A percentile compares a stretch with the other conserved stretches of the same genome.
These are phyloP conservation scores for Diddensiella transvaalensis DNA, from an alignment of 805 yeast genomes.

Conservation along the genomic window DNA sequence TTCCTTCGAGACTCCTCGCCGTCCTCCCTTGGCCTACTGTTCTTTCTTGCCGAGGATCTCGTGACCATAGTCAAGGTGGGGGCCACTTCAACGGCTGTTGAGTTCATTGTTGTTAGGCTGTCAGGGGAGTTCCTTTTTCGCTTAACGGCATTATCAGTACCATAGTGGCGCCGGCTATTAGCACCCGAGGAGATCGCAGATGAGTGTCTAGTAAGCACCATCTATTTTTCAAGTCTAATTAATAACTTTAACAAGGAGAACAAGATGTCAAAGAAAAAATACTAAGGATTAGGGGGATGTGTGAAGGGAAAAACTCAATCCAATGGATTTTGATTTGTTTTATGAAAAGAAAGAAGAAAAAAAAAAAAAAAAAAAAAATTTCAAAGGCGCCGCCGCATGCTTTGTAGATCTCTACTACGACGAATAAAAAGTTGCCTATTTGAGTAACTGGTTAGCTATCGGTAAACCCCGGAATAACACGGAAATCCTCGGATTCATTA, in stretches of 20 bases:
- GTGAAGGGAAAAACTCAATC: not conserved
- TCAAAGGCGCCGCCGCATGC: too few species aligned
- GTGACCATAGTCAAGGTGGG: constrained; percentile 5
- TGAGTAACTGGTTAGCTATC: too few species aligned
- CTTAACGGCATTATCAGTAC: not conserved
- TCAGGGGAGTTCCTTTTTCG: not conserved
- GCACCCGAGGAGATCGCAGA: not conserved
- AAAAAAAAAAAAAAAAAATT: constrained; percentile 3
- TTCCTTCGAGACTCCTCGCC: not conserved
- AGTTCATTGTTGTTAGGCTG: not conserved
- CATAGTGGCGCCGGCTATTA: too few species aligned
- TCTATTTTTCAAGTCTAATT: too few species aligned
- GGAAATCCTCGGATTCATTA: constrained; percentile 34
- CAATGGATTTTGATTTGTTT: not conserved
- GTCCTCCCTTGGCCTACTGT: not conserved
- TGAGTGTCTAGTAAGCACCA: constrained; percentile 4
- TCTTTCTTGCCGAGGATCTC: not conserved
- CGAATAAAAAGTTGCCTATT: too few species aligned
- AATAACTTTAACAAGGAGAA: too few species aligned
- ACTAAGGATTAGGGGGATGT: not conserved
- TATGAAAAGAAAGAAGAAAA: not conserved
- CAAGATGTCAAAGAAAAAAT: not conserved
- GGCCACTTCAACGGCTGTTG: not conserved
- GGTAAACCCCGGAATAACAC: too few species aligned
- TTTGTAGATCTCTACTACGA: too few species aligned